A percentile compares a stretch with the other conserved stretches of the same genome.
These are phyloP conservation scores for Sporisorium sorghi DNA, from an alignment of 1,284 basidiomycete species.

Conservation along the genomic window DNA sequence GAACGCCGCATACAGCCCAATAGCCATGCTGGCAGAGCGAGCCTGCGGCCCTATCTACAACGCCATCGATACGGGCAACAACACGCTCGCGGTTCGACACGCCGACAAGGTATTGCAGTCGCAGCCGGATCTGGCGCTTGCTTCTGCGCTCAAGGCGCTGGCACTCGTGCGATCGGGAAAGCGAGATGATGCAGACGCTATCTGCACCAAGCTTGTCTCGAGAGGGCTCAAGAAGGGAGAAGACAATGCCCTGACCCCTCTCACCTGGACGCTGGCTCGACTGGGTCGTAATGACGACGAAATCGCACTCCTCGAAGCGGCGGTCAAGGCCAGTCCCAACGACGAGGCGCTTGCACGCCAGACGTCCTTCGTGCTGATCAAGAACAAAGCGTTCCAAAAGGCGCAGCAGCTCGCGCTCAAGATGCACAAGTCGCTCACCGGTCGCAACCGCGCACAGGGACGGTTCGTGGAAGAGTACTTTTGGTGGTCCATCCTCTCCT, in stretches of 20 bases:
- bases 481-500: slow-evolving; percentile 84
- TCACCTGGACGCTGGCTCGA: slow-evolving; percentile 81
- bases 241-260: slow-evolving; percentile 75
- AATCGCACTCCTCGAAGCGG: slow-evolving; percentile 63
- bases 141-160: slow-evolving; percentile 79
- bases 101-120: slow-evolving; percentile 47
- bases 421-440: slow-evolving; percentile 70
- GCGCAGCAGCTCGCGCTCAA: slow-evolving; percentile 62
- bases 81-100: slow-evolving; percentile 34
- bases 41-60: slow-evolving; percentile 57
- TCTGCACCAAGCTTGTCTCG: slow-evolving; percentile 83
- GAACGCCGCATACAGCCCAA: slow-evolving; percentile 41
- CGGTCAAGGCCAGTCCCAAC: slow-evolving; percentile 74
- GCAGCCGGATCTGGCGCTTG: slow-evolving; percentile 47
- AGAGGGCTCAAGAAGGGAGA: slow-evolving; percentile 73
- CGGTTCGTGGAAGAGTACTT: slow-evolving; percentile 83
- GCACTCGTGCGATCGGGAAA: slow-evolving; percentile 83
- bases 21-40: slow-evolving; percentile 52
- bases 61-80: slow-evolving; percentile 57
- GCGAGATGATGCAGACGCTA: slow-evolving; percentile 80
- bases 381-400: slow-evolving; percentile 50
- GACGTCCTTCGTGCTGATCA: slow-evolving; percentile 76
- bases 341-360: slow-evolving; percentile 85
- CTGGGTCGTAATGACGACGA: slow-evolving; percentile 77
- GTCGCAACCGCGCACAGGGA: slow-evolving; percentile 78